Evolutionary conservation across 2,329 filamentous ascomycete species (phyloP).

Genomic region (Colletotrichum sp.): DNA sequence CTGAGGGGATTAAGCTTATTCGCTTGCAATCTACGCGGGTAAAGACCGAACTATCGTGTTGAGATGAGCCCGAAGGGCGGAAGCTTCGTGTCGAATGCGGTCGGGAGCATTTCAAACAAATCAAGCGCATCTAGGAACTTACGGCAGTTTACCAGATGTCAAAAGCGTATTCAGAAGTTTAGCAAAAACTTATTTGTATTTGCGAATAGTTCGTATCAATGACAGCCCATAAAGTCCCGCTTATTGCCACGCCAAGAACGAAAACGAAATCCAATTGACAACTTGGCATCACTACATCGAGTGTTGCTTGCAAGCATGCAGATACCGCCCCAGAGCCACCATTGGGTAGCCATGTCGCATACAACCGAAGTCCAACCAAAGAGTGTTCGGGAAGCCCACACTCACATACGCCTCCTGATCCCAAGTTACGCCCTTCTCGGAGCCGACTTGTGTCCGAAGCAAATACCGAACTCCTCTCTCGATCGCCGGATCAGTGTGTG

Average conservation of each 20-base stretch:
- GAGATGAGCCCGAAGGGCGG: background rate
- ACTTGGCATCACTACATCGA: background rate
- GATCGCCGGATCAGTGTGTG: background rate
- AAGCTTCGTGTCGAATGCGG: background rate
- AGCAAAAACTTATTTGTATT: background rate
- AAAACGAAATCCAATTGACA: background rate
- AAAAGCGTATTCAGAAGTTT: background rate
- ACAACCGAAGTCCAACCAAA: background rate
- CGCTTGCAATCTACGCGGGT: background rate
- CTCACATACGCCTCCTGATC: slow-evolving; percentile 3
- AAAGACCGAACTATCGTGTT: background rate
- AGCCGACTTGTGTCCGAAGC: background rate
- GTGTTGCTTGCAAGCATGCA: background rate
- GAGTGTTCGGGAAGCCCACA: background rate
- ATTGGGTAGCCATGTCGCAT: slow-evolving; percentile 3
- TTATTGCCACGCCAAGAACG: background rate
- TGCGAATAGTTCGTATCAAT: background rate
- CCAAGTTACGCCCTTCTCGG: background rate
- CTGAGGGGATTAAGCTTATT: background rate
- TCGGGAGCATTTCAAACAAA: background rate
- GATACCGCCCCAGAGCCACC: background rate
- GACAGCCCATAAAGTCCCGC: background rate
- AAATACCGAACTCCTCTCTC: background rate
- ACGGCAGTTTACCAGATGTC: background rate
- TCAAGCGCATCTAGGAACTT: fast-evolving